phyloP scores from a whole-genome alignment of 2,329 filamentous ascomycete genomes.

The Penicillium sp. region DNA sequence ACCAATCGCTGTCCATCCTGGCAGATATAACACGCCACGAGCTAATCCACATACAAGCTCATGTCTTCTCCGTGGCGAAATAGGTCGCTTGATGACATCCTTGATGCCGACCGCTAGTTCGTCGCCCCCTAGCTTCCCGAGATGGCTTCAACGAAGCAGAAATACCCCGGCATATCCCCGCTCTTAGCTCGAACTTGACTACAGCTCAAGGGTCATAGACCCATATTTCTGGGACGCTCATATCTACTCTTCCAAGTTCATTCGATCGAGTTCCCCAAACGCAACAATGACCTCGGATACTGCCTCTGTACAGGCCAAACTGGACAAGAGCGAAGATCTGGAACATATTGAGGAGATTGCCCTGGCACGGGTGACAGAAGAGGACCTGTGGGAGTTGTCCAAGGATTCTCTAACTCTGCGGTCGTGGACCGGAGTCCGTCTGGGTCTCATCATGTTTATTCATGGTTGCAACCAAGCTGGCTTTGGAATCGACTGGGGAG shows the following conservation, averaged over 20 bases:
- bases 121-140: conserved; percentile 1
- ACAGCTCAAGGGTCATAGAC: not conserved
- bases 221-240: not conserved
- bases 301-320: not conserved
- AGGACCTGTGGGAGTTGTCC: conserved; percentile 39
- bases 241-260: not conserved
- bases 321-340: conserved; percentile 2
- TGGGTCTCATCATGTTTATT: conserved; percentile 40
- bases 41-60: not conserved
- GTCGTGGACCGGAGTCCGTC: conserved; percentile 37
- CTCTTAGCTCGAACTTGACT: not conserved
- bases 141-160: conserved; percentile 1
- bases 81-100: conserved; percentile 2
- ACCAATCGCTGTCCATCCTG: conserved; percentile 9
- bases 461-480: conserved; percentile 44
- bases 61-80: conserved; percentile 15
- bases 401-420: conserved; percentile 35
- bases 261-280: not conserved
- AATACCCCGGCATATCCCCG: conserved; percentile 7
- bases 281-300: conserved; percentile 5
- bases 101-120: not conserved
- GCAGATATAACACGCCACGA: not conserved
- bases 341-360: conserved; percentile 39
- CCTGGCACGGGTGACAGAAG: conserved; percentile 41
- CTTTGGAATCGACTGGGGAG: conserved; percentile 45